Evolutionary conservation across 305 asterid species (phyloP).

Genomic region (Solanum hybrid): DNA sequence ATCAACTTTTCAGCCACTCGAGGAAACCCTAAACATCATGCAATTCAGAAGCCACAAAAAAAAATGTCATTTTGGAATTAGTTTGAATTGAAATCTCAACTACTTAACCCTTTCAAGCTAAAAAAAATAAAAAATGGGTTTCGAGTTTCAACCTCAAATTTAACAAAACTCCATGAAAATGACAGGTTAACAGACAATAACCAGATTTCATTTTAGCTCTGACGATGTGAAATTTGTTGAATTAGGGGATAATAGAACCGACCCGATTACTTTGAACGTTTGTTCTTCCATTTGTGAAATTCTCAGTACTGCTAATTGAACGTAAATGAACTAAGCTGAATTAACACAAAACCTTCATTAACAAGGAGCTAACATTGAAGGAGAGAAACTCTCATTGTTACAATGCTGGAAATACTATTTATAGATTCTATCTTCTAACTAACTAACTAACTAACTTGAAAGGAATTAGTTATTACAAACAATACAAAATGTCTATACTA

Average conservation of each 20-base stretch:
- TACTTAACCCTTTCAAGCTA: neutral
- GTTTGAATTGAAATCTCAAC: neutral
- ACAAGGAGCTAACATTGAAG: neutral
- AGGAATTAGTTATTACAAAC: too few species aligned
- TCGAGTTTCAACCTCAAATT: neutral
- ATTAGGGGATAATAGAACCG: neutral
- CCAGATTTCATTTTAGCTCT: neutral
- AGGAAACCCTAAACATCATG: conserved; percentile 1
- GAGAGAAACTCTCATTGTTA: neutral
- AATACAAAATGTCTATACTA: too few species aligned
- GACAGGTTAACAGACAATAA: neutral
- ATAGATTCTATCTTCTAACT: neutral
- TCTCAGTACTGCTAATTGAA: too few species aligned
- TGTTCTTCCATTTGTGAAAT: too few species aligned
- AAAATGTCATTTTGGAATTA: neutral
- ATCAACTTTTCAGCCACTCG: neutral
- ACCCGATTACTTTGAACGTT: too few species aligned
- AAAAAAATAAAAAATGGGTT: neutral
- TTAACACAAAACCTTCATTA: neutral
- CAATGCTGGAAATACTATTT: too few species aligned
- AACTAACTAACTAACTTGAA: neutral
- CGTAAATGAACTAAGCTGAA: neutral
- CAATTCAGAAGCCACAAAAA: neutral
- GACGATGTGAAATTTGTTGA: neutral
- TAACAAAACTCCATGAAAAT: neutral